These are phyloP conservation scores for Wickerhamiella nectarea DNA, from an alignment of 805 yeast species.

Conservation along the genomic window DNA sequence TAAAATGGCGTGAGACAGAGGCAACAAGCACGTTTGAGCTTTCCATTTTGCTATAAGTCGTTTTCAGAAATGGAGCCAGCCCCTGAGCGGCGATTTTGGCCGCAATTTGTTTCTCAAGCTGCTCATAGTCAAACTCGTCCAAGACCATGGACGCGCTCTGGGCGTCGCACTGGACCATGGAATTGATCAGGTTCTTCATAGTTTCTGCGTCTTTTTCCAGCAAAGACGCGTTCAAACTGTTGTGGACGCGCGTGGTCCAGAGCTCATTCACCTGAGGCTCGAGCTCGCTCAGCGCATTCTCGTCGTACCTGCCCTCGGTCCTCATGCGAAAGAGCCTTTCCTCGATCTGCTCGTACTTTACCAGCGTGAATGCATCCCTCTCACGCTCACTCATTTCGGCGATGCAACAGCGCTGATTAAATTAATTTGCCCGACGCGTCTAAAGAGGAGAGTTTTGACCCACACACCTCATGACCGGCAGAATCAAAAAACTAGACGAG, in stretches of 20 bases:
- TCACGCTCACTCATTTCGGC: background rate
- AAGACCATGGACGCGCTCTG: background rate
- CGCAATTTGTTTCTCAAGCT: background rate
- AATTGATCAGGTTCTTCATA: background rate
- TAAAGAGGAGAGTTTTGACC: no score
- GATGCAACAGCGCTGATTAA: slow-evolving; percentile 30
- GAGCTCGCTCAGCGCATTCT: background rate
- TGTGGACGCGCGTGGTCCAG: background rate
- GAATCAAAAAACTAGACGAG: slow-evolving; percentile 39
- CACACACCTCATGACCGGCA: slow-evolving; percentile 18
- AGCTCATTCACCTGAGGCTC: background rate
- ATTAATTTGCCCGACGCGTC: slow-evolving; percentile 52
- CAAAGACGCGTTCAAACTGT: background rate
- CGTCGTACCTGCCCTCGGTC: background rate
- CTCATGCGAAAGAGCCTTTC: background rate
- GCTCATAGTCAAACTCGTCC: background rate
- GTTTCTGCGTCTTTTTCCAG: background rate
- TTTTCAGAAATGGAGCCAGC: background rate
- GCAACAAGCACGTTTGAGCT: background rate
- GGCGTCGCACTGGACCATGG: background rate
- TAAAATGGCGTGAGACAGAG: background rate
- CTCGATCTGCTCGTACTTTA: background rate
- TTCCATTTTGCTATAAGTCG: background rate
- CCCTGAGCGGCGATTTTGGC: background rate
- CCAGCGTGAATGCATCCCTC: background rate